These are phyloP conservation scores for Amphibolis antarctica DNA, from an alignment of 106 monocot species.

Conservation along the genomic window DNA sequence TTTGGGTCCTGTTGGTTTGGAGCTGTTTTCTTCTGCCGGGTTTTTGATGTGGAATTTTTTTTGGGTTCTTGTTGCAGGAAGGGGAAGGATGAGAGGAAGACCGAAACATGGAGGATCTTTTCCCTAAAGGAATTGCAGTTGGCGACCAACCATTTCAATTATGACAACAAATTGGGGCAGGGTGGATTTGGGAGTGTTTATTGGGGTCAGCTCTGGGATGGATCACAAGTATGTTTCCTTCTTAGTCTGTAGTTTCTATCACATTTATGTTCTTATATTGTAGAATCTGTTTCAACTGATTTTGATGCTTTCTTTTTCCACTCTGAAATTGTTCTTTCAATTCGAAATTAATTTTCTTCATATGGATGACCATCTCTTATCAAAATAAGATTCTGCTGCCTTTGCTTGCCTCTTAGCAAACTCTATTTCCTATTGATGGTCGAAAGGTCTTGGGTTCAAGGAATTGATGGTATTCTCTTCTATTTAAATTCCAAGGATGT, in stretches of 20 bases:
- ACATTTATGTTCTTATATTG: too few species aligned
- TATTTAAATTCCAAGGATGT: too few species aligned
- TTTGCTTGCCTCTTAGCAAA: too few species aligned
- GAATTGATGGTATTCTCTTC: too few species aligned
- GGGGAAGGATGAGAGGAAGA: constrained; percentile 10
- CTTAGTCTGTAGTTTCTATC: too few species aligned
- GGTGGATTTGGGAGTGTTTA: constrained; percentile 63
- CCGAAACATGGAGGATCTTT: constrained; percentile 36
- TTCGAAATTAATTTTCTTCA: too few species aligned
- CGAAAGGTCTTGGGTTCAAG: too few species aligned
- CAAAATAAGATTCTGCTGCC: too few species aligned
- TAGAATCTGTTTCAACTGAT: not conserved
- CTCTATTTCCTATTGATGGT: too few species aligned
- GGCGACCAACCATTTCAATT: constrained; percentile 61
- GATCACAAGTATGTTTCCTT: constrained; percentile 26
- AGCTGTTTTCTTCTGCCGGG: not conserved
- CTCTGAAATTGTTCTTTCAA: not conserved
- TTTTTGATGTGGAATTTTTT: not conserved
- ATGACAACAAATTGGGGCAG: constrained; percentile 60
- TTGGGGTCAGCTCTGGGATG: constrained; percentile 68
- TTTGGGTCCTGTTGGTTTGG: not conserved
- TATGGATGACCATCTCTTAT: too few species aligned
- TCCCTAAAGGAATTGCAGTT: constrained; percentile 57
- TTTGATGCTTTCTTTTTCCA: not conserved
- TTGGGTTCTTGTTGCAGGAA: constrained; percentile 5